Evolutionary conservation across 1,139 yeast species (phyloP), one percentile per base, ranked within the genome.

Genomic region (Diutina catenulata): DNA sequence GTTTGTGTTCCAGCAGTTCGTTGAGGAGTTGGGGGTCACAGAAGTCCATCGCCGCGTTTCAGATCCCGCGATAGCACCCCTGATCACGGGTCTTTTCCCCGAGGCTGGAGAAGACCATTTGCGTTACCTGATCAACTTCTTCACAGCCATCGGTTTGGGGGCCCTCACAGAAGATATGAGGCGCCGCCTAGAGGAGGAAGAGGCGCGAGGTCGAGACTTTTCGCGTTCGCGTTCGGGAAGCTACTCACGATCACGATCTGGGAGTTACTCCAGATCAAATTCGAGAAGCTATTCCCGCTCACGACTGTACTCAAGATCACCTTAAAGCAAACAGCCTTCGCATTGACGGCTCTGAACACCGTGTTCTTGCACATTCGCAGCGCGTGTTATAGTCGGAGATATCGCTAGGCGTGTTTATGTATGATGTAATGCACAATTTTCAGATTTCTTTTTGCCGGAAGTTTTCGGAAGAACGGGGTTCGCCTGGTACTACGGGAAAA

Each of bases 111-210:
- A 70, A 0, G 84, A 80, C n/a, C 66, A 77, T 41, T 60, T 79
- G 10, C 62, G 93, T 42, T 91, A 87, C 53, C 73, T 94, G 2
- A 86, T 88, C 52, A 91, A 91, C 51, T 91, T 70, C 53, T 91
- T 88, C 57, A 88, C 97, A 0, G 95, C 96, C 2, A 86, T 91
- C 47, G 94, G 94, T 0, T 56, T 88, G 39, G 97, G 97, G 37
- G 68, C 71, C 2, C 53, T 91, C 42, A 88, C 97, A 0, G 95
- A 86, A 37, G 71, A 62, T 9, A 81, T 87, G 94, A 70, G 98
- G 57, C 68, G 62, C 9, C 66, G 62, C 11, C 59, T 83, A 43
- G 49, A 55, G 4, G 19, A 14, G 6, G 10, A 21, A 5, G 33
- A 29, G 15, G 23, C 22, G 22, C 16, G 14, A 25, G 28, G 19